Evolutionary conservation across 345 rosid genomes (phyloP), one percentile per base, ranked within the genome.

Genomic region (Acer yangbiense): DNA sequence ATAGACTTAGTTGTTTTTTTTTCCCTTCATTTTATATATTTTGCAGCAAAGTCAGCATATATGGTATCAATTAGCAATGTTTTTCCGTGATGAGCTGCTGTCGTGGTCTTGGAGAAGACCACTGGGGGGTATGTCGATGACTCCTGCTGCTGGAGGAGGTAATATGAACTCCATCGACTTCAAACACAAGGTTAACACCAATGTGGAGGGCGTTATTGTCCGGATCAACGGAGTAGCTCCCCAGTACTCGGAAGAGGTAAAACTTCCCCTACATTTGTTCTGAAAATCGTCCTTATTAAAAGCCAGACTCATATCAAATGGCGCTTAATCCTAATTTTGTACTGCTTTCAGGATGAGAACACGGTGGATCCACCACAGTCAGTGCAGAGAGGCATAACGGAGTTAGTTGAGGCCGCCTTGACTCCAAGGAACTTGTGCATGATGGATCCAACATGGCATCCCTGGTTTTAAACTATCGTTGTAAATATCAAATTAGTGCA

Each of bases 381-480:
- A 0, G 97, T 94, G 73, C 99, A 97, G 82, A 84, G 95, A 77
- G 98, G 98, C 9, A 97, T 94, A 68, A 81, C 82, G 1, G 97
- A 93, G 83, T 75, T 94, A 88, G 97, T 97, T 12, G 98, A 93
- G 54, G 94, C 98, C n/a, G 98, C 99, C 66, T 83, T 94, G 86
- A 75, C 88, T 0, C 95, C 98, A 2, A 93, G 97, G 71, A 93
- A 97, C 87, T 85, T 97, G 77, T 97, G 99, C 77, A 92, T 91
- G 98, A 97, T 97, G 98, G 99, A 97, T 84, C 99, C 99, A 52
- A 97, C 98, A 16, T 97, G 99, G 99, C 98, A 94, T 86, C 99
- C 99, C 23, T 97, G 98, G 99, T 97, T 97, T 89, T 97, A 77
- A 87, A 79, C 68, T 20, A 3, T n/a, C 1, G 18, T 35, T 35